Conservation (phyloP, 2,329 filamentous ascomycete species). For the Trichoderma lentiforme region DNA sequence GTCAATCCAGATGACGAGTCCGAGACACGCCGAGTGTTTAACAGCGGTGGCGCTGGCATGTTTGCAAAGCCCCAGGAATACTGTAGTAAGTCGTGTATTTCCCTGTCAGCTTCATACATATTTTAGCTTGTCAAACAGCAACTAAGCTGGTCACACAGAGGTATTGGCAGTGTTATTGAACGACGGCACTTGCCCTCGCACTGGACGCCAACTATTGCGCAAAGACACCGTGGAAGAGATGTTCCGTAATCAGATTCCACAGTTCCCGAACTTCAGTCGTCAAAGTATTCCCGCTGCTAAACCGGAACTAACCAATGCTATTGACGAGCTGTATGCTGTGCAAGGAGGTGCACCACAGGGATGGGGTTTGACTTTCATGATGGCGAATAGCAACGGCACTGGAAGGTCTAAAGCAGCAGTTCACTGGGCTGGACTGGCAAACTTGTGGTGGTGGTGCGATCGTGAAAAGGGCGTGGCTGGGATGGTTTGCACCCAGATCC, state of each 20-base stretch:
- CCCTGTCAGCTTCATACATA: not conserved
- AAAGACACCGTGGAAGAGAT: slow-evolving; percentile 7
- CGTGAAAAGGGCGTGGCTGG: slow-evolving; percentile 5
- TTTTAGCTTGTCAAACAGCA: not conserved
- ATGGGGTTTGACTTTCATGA: slow-evolving; percentile 9
- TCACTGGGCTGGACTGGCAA: not conserved
- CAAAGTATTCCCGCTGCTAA: not conserved
- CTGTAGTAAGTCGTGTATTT: not conserved
- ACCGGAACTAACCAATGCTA: not conserved
- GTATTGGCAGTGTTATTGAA: not conserved
- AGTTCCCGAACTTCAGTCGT: slow-evolving; percentile 4
- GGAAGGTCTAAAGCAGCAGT: not conserved
- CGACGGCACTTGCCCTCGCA: not conserved
- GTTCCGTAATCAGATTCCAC: slow-evolving; percentile 10
- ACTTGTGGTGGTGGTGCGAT: slow-evolving; percentile 12
- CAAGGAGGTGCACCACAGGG: not conserved
- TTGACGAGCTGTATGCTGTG: not conserved
- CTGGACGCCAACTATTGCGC: not conserved
- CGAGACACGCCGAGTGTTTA: not conserved
- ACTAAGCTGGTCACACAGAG: not conserved
- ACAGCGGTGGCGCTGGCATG: slow-evolving; percentile 8
- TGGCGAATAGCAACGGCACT: not conserved
- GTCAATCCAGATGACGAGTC: not conserved
- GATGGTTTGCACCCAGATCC: slow-evolving; percentile 3
- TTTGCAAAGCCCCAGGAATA: slow-evolving; percentile 9